phyloP scores from a whole-genome alignment of 257 asterid genomes.

The Misopates orontium region DNA sequence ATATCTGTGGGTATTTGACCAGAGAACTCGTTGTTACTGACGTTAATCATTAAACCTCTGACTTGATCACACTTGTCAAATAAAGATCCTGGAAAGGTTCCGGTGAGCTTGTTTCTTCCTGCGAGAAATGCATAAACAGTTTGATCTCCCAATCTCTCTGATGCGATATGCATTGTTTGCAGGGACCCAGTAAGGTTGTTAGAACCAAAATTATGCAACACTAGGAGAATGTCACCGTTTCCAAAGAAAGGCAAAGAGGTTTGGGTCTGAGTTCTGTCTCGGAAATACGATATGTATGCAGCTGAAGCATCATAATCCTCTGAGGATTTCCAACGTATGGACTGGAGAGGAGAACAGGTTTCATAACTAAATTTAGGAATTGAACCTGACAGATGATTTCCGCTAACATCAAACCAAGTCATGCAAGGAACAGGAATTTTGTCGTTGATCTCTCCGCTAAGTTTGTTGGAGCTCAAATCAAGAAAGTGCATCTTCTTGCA shows the following conservation, averaged over 20 bases:
- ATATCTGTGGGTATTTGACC: slow-evolving; percentile 68
- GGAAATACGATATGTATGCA: slow-evolving; percentile 54
- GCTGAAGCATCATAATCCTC: slow-evolving; percentile 51
- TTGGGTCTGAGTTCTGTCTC: slow-evolving; percentile 43
- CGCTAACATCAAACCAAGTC: slow-evolving; percentile 76
- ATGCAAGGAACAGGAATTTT: slow-evolving; percentile 82
- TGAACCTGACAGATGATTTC: slow-evolving; percentile 64
- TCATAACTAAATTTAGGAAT: slow-evolving; percentile 57
- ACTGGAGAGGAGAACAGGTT: slow-evolving; percentile 42
- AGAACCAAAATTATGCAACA: slow-evolving; percentile 68
- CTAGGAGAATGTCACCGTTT: slow-evolving; percentile 42
- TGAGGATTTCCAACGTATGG: slow-evolving; percentile 22
- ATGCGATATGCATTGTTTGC: slow-evolving; percentile 58
- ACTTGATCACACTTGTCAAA: slow-evolving; percentile 64
- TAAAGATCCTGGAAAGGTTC: slow-evolving; percentile 54
- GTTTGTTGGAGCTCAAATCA: slow-evolving; percentile 74
- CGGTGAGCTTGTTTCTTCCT: slow-evolving; percentile 69
- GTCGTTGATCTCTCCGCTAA: slow-evolving; percentile 60
- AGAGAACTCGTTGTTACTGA: slow-evolving; percentile 54
- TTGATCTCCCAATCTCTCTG: slow-evolving; percentile 47
- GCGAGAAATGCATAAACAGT: slow-evolving; percentile 77
- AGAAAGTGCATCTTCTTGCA: slow-evolving; percentile 81
- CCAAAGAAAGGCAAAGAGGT: slow-evolving; percentile 40
- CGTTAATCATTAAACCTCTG: slow-evolving; percentile 59
- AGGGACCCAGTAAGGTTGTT: slow-evolving; percentile 65